phyloP scores from a whole-genome alignment of 139 green algal species.

The Ulvella scutata region DNA sequence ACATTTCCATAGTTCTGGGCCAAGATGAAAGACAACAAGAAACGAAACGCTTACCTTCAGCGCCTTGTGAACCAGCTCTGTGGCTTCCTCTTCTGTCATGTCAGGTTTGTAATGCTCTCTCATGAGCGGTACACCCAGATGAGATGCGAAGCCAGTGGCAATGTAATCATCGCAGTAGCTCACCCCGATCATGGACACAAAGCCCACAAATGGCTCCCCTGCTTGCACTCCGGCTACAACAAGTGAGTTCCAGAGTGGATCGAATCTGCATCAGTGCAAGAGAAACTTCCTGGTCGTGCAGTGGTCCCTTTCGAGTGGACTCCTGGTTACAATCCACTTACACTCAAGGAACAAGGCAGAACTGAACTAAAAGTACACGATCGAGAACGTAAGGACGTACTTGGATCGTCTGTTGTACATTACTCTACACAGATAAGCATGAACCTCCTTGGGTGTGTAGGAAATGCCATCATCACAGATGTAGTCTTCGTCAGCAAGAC shows the following conservation, averaged over 20 bases:
- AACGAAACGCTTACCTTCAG: slow-evolving; percentile 48
- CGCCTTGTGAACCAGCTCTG: slow-evolving; percentile 63
- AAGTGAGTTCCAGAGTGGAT: slow-evolving; percentile 94
- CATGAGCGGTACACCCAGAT: slow-evolving; percentile 83
- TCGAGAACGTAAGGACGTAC: slow-evolving; percentile 7
- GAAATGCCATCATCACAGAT: slow-evolving; percentile 71
- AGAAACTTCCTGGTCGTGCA: background rate
- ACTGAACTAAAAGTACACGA: background rate
- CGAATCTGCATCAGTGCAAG: slow-evolving; percentile 48
- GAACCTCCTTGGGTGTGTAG: slow-evolving; percentile 47
- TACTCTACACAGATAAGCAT: slow-evolving; percentile 80
- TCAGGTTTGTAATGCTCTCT: slow-evolving; percentile 68
- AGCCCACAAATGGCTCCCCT: slow-evolving; percentile 64
- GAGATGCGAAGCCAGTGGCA: slow-evolving; percentile 80
- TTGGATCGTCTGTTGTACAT: slow-evolving; percentile 90
- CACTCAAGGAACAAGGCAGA: background rate
- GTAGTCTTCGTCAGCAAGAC: slow-evolving; percentile 82
- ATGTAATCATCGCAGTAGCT: slow-evolving; percentile 56
- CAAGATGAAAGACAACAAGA: no score
- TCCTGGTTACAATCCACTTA: background rate
- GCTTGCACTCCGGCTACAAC: slow-evolving; percentile 66
- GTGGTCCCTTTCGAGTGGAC: background rate
- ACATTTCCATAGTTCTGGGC: no score
- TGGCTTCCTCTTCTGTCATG: slow-evolving; percentile 80
- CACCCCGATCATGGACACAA: slow-evolving; percentile 82